Evolutionary conservation across 768 basidiomycete genomes (phyloP), one percentile per base, ranked within the genome.

Genomic region (Psilocybe azurescens): DNA sequence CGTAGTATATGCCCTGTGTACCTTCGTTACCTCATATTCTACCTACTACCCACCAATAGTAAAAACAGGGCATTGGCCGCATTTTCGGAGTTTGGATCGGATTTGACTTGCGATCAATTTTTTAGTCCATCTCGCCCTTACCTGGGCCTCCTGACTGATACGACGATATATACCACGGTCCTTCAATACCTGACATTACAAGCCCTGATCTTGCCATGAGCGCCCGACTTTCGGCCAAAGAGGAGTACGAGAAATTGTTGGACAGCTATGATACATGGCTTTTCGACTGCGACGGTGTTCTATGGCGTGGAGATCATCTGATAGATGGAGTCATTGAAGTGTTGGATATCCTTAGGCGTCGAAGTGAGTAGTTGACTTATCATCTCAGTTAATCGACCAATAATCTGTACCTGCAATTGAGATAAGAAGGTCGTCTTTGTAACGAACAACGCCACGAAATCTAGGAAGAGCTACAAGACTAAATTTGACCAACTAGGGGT

Each of bases 381-480:
- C 28, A 47, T 56, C 58, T 56, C 11, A 47, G 30, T 54, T 51
- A n/a, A 44, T 41, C 46, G 41, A 38, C 46, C 32, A 57, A 72
- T 56, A 53, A 64, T 53, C 46, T 59, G 53, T 56, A 10, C 24
- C 32, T 52, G 53, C 54, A 36, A 47, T 54, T 61, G 74, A 94
- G 94, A 83, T 71, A 98, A 94, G 82, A 83, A 86, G 62, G 78
- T 97, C 33, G 77, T 98, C 9, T 99, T 99, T 71, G 95, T 97
- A 54, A 98, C 96, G 16, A 99, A 99, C 78, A 99, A 99, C 73
- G 96, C 97, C 50, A 93, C 90, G 58, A 97, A 98, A 78, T 97
- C 95, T 5, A 81, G 97, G 64, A 86, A 78, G 72, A 89, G 78
- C 73, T 96, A 96, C 85, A 95, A 94, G 81, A 78, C 77, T 49